Conservation (phyloP, 768 basidiomycete species). For the Lentinus brumalis region DNA sequence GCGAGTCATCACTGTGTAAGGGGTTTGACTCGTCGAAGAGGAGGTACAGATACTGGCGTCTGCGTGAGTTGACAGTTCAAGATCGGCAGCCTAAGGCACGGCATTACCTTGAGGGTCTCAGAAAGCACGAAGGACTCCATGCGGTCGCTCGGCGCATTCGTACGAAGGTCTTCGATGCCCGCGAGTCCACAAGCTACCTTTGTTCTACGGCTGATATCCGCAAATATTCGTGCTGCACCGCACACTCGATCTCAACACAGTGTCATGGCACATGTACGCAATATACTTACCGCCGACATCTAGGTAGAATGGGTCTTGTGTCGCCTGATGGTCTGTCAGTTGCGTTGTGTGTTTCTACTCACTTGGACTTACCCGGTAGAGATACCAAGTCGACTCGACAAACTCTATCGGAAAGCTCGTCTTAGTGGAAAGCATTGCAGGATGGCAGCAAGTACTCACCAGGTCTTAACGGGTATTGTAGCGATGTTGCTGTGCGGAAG, state of each 20-base stretch:
- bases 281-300: constrained; percentile 59
- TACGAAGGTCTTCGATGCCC: constrained; percentile 77
- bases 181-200: constrained; percentile 87
- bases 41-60: constrained; percentile 83
- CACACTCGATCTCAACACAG: background rate
- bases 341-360: background rate
- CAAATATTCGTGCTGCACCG: constrained; percentile 64
- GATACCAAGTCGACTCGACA: constrained; percentile 94
- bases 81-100: background rate
- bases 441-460: constrained; percentile 39
- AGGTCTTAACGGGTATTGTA: constrained; percentile 81
- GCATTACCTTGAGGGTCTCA: constrained; percentile 80
- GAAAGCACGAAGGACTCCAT: constrained; percentile 98
- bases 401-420: constrained; percentile 58
- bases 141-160: constrained; percentile 80
- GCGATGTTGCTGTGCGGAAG: constrained; percentile 67
- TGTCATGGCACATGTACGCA: background rate
- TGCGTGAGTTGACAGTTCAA: background rate
- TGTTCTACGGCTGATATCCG: constrained; percentile 71
- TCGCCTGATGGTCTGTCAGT: constrained; percentile 58
- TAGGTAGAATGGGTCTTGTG: constrained; percentile 89
- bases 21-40: constrained; percentile 87
- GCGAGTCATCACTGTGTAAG: constrained; percentile 74
- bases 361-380: constrained; percentile 68
- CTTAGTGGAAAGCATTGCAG: background rate